A percentile compares a stretch with the other conserved stretches of the same genome.
phyloP scores from a whole-genome alignment of 2,329 filamentous ascomycete species.

The Reticulascus tulasneorum region DNA sequence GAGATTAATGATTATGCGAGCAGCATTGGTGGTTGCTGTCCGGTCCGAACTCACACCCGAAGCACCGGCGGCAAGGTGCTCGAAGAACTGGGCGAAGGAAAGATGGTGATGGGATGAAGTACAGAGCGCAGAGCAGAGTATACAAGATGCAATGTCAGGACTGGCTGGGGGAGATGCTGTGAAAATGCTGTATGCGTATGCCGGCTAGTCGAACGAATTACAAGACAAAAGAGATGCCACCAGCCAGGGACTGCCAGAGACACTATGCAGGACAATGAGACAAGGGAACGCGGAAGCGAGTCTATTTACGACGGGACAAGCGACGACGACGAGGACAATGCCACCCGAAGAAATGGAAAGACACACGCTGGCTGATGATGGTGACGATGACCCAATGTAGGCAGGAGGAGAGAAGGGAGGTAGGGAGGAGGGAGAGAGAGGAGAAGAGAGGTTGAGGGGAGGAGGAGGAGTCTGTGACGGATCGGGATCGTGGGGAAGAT shows the following conservation, averaged over 20 bases:
- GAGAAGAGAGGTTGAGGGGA: constrained; percentile 6
- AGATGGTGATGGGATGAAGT: neutral
- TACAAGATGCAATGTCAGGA: constrained; percentile 10
- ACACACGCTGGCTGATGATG: constrained; percentile 1
- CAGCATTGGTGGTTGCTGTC: constrained; percentile 7
- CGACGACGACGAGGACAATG: neutral
- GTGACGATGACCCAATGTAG: constrained; percentile 1
- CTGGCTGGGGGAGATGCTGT: constrained; percentile 5
- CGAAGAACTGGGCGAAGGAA: too few relatives aligned
- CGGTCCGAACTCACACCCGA: too few relatives aligned
- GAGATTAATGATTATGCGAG: constrained; percentile 13
- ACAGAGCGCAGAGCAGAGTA: constrained; percentile 1
- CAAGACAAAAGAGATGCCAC: constrained; percentile 10
- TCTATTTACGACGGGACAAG: neutral
- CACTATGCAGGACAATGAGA: constrained; percentile 13
- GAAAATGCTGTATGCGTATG: constrained; percentile 12
- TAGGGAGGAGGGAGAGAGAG: constrained; percentile 6
- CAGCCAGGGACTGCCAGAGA: constrained; percentile 9
- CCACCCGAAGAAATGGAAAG: constrained; percentile 1
- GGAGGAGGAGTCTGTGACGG: too few relatives aligned
- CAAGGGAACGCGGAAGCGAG: constrained; percentile 2
- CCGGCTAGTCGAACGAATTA: constrained; percentile 12
- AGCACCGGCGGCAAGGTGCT: too few relatives aligned
- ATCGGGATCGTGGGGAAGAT: constrained; percentile 13
- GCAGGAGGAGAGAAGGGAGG: constrained; percentile 5